A percentile compares a stretch with the other conserved stretches of the same genome.
phyloP scores from a whole-genome alignment of 1,284 basidiomycete genomes.

The Porodaedalea pini region DNA sequence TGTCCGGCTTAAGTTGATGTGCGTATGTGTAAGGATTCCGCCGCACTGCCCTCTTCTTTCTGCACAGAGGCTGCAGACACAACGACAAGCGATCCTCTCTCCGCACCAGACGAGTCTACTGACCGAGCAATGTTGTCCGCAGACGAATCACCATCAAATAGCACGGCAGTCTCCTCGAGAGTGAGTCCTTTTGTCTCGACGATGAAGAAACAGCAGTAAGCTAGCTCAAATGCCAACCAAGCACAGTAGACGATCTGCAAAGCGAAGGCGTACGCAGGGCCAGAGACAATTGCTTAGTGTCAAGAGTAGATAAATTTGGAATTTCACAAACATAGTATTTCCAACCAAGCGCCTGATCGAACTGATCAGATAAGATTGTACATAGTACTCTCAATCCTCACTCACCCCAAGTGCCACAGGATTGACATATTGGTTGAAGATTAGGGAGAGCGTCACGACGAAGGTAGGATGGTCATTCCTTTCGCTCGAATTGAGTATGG shows the following conservation, averaged over 20 bases:
- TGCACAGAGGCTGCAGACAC: not conserved
- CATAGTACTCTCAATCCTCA: not conserved
- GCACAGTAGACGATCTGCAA: constrained; percentile 58
- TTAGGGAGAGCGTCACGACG: constrained; percentile 60
- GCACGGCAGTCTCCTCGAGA: constrained; percentile 68
- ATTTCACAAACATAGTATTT: constrained; percentile 50
- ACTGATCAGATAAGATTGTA: not conserved
- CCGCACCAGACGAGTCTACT: not conserved
- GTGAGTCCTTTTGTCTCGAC: constrained; percentile 70
- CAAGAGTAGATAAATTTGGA: not conserved
- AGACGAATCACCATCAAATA: constrained; percentile 64
- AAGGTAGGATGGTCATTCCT: constrained; percentile 73
- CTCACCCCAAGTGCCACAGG: constrained; percentile 55
- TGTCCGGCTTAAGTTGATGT: not conserved
- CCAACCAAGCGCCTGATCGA: constrained; percentile 45
- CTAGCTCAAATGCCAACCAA: constrained; percentile 61
- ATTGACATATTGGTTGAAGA: constrained; percentile 82
- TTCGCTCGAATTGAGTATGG: constrained; percentile 72
- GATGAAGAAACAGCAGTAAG: constrained; percentile 62
- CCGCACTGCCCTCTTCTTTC: constrained; percentile 24
- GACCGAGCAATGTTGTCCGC: no score
- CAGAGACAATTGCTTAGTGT: not conserved
- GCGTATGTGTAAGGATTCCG: constrained; percentile 33
- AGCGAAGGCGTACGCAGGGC: not conserved
- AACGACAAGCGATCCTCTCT: not conserved